These are phyloP conservation scores for Typha latifolia DNA, from an alignment of 176 grass and related monocot genomes.

Conservation along the genomic window DNA sequence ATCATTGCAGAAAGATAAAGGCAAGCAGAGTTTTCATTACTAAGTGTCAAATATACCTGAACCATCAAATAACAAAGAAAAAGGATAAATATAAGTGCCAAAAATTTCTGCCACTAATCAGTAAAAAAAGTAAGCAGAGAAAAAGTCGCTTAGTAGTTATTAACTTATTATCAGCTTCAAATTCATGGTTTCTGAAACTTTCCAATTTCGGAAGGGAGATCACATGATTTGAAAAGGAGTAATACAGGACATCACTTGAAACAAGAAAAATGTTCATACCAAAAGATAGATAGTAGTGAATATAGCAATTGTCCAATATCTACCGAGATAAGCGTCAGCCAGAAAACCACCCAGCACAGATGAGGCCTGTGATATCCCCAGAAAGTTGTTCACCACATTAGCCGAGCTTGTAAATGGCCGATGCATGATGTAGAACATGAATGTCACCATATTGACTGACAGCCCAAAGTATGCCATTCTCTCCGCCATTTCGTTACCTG, in stretches of 20 bases:
- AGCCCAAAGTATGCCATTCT: slow-evolving; percentile 94
- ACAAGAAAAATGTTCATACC: slow-evolving; percentile 2
- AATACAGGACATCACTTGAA: neutral
- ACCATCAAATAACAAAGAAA: neutral
- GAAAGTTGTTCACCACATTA: slow-evolving; percentile 70
- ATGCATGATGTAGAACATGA: slow-evolving; percentile 96
- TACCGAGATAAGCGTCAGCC: slow-evolving; percentile 88
- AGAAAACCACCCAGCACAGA: slow-evolving; percentile 85
- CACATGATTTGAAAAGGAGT: too few species aligned
- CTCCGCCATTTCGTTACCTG: slow-evolving; percentile 88
- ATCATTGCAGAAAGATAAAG: too few species aligned
- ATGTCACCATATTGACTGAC: slow-evolving; percentile 81
- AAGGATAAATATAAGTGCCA: neutral
- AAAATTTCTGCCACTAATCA: neutral
- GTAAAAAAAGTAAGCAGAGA: neutral
- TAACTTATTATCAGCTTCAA: neutral
- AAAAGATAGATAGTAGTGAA: slow-evolving; percentile 87
- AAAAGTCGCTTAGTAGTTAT: neutral
- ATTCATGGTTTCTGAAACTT: neutral
- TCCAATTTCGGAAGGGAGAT: neutral
- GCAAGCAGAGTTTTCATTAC: too few species aligned
- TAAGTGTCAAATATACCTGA: too few species aligned
- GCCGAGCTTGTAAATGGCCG: slow-evolving; percentile 60
- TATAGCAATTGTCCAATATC: slow-evolving; percentile 85
- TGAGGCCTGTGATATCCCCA: slow-evolving; percentile 92